Evolutionary conservation across 257 asterid genomes (phyloP).

Genomic region (Solanum neorickii): DNA sequence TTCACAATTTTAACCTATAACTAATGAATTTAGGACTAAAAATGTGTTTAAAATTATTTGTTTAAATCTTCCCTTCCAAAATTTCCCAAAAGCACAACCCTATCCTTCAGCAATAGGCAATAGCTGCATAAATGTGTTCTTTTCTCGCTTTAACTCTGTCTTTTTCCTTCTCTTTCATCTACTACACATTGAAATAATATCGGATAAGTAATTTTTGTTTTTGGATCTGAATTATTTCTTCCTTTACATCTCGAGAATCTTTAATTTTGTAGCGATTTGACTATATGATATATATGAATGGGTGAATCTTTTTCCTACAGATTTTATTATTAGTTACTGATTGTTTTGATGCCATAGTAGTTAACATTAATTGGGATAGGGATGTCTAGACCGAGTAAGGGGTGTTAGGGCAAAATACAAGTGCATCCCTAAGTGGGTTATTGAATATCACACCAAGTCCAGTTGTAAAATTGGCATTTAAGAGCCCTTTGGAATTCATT

Average conservation of each 20-base stretch:
- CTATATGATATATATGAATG: not conserved
- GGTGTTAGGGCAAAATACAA: constrained; percentile 41
- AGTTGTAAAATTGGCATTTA: constrained; percentile 70
- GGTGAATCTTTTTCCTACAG: too few species aligned
- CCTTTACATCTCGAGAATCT: not conserved
- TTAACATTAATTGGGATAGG: constrained; percentile 37
- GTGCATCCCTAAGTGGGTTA: constrained; percentile 30
- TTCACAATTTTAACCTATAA: too few species aligned
- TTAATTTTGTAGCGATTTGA: not conserved
- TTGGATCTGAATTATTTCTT: not conserved
- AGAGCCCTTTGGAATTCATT: constrained; percentile 75
- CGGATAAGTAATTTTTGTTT: not conserved
- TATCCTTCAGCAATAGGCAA: not conserved
- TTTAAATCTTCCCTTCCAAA: not conserved
- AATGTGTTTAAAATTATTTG: too few species aligned
- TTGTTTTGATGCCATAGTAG: not conserved
- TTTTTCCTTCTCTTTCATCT: not conserved
- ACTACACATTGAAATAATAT: too few species aligned
- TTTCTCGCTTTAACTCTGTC: too few species aligned
- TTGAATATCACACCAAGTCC: constrained; percentile 66
- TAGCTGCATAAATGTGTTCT: too few species aligned
- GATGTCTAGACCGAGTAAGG: constrained; percentile 68
- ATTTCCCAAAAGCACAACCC: not conserved
- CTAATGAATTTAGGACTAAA: too few species aligned
- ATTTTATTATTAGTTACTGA: not conserved